Conservation (phyloP, 2,329 filamentous ascomycete genomes). For the Juglanconis juglandina region DNA sequence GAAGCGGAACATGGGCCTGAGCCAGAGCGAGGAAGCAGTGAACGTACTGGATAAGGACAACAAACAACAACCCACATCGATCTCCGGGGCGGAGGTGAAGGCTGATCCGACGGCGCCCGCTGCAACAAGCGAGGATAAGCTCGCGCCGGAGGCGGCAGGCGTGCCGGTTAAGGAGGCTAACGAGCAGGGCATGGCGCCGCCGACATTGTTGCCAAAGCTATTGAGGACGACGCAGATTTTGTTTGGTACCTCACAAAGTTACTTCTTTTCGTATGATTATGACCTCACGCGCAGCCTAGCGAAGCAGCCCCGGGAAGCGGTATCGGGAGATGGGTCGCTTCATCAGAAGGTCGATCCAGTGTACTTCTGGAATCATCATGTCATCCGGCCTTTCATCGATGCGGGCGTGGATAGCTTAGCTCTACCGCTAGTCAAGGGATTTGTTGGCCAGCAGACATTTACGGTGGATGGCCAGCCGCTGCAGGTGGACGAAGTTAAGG, state of each 20-base stretch:
- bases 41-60: conserved; percentile 39
- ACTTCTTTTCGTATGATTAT: conserved; percentile 93
- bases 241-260: conserved; percentile 77
- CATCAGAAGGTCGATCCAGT: conserved; percentile 69
- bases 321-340: conserved; percentile 65
- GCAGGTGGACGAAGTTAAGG: conserved; percentile 47
- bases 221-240: conserved; percentile 79
- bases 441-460: conserved; percentile 83
- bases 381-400: conserved; percentile 70
- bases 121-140: conserved; percentile 7
- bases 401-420: conserved; percentile 68
- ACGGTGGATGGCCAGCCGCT: conserved; percentile 62
- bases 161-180: conserved; percentile 15
- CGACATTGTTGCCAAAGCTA: conserved; percentile 71
- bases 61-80: conserved; percentile 24
- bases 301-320: conserved; percentile 38
- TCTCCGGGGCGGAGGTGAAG: not conserved
- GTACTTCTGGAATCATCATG: conserved; percentile 88
- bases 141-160: conserved; percentile 16
- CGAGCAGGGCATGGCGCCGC: conserved; percentile 19
- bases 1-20: conserved; percentile 67
- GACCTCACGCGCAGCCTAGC: conserved; percentile 73
- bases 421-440: conserved; percentile 87
- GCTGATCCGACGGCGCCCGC: conserved; percentile 7
- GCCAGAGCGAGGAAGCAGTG: conserved; percentile 35